These are phyloP conservation scores for Pythium utonaiense DNA, from an alignment of 352 stramenopile species.

Conservation along the genomic window DNA sequence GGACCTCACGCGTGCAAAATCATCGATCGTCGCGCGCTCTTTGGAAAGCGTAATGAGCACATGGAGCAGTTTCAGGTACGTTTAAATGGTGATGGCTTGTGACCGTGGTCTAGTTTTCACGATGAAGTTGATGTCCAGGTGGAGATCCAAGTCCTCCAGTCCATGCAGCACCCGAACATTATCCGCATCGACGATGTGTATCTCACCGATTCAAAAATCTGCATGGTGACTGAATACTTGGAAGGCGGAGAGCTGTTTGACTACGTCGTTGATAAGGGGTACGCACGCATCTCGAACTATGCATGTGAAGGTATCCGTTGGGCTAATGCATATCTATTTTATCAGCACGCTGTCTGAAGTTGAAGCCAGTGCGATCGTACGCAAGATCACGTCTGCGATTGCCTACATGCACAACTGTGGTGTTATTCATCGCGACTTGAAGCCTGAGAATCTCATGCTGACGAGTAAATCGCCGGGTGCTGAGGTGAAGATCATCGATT, in stretches of 20 bases:
- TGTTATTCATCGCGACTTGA: slow-evolving; percentile 89
- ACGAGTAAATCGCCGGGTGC: slow-evolving; percentile 75
- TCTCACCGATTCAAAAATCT: slow-evolving; percentile 80
- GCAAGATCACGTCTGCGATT: slow-evolving; percentile 87
- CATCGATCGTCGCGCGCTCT: slow-evolving; percentile 77
- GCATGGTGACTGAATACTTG: slow-evolving; percentile 89
- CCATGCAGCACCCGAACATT: slow-evolving; percentile 87
- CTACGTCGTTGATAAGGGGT: slow-evolving; percentile 89
- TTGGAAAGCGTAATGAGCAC: slow-evolving; percentile 70
- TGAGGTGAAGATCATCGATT: slow-evolving; percentile 99
- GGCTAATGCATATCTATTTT: not conserved
- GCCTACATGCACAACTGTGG: slow-evolving; percentile 87
- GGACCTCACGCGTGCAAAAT: slow-evolving; percentile 78
- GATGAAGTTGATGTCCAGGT: slow-evolving; percentile 31
- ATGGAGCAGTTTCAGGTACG: slow-evolving; percentile 85
- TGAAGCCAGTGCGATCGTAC: slow-evolving; percentile 81
- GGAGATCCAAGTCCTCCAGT: slow-evolving; percentile 89
- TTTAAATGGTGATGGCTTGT: not conserved
- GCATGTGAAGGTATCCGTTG: not conserved
- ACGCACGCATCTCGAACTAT: not conserved
- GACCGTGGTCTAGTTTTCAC: not conserved
- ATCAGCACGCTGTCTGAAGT: slow-evolving; percentile 80
- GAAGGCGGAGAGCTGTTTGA: slow-evolving; percentile 88
- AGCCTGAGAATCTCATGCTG: slow-evolving; percentile 88
- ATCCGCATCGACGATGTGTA: slow-evolving; percentile 89